These are phyloP conservation scores for Alternaria metachromatica DNA, from an alignment of 2,329 filamentous ascomycete genomes.

Conservation along the genomic window DNA sequence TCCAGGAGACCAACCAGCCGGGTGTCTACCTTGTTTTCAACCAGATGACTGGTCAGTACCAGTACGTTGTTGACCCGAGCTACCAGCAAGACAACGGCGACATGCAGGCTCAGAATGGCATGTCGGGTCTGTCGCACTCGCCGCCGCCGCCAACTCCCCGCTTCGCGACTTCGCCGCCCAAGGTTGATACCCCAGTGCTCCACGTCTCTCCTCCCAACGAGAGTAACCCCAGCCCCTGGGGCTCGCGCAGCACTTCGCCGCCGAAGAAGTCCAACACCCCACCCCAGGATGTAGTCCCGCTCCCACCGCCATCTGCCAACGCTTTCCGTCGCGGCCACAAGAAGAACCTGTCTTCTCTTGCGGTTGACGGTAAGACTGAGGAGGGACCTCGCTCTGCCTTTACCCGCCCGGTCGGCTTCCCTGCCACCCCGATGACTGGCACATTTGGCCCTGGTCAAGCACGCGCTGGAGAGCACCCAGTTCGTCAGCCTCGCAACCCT, in stretches of 20 bases:
- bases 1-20: conserved; percentile 71
- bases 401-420: conserved; percentile 65
- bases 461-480: conserved; percentile 91
- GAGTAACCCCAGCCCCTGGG: conserved; percentile 58
- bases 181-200: conserved; percentile 62
- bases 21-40: conserved; percentile 86
- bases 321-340: conserved; percentile 94
- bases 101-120: conserved; percentile 20
- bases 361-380: conserved; percentile 63
- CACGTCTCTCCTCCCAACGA: conserved; percentile 81
- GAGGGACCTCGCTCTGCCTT: conserved; percentile 75
- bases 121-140: conserved; percentile 52
- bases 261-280: conserved; percentile 71
- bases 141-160: conserved; percentile 56
- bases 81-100: conserved; percentile 53
- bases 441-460: conserved; percentile 92
- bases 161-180: conserved; percentile 47
- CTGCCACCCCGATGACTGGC: conserved; percentile 79
- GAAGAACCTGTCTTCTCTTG: conserved; percentile 77
- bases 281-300: conserved; percentile 71
- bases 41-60: conserved; percentile 82
- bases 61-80: conserved; percentile 76
- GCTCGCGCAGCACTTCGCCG: conserved; percentile 68
- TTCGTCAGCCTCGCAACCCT: conserved; percentile 90
- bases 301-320: conserved; percentile 87